These are phyloP conservation scores for Colletotrichum siamense DNA, from an alignment of 2,329 filamentous ascomycete genomes.

Conservation along the genomic window DNA sequence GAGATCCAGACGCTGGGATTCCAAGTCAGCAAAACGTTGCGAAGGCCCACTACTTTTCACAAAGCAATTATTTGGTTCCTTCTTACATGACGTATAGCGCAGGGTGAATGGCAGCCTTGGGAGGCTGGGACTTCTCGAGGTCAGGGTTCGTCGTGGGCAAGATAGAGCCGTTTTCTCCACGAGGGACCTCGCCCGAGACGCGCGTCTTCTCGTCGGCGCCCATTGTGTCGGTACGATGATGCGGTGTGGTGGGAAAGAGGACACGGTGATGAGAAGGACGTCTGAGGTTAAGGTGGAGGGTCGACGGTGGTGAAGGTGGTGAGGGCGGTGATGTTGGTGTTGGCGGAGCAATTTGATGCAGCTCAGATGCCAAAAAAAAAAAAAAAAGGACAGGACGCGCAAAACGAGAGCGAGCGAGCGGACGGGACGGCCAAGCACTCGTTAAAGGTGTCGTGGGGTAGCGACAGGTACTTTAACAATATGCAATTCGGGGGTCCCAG, in stretches of 20 bases:
- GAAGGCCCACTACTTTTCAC: not conserved
- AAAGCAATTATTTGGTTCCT: not conserved
- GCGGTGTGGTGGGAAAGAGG: not conserved
- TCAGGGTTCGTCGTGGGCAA: constrained; percentile 84
- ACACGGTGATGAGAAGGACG: not conserved
- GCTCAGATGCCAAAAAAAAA: not conserved
- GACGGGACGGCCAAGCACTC: constrained; percentile 26
- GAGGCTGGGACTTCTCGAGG: constrained; percentile 71
- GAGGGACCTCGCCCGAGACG: constrained; percentile 77
- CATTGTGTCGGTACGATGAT: constrained; percentile 16
- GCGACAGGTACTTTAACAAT: constrained; percentile 22
- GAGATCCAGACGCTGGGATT: constrained; percentile 81
- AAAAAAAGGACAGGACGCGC: constrained; percentile 5
- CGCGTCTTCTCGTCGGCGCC: constrained; percentile 77
- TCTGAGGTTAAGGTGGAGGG: not conserved
- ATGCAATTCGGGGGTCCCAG: constrained; percentile 23
- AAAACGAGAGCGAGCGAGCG: constrained; percentile 21
- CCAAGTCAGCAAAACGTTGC: not conserved
- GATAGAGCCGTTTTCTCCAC: constrained; percentile 63
- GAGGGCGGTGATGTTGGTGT: not conserved
- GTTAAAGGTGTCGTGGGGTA: constrained; percentile 23
- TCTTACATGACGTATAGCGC: constrained; percentile 82
- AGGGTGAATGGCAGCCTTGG: constrained; percentile 74
- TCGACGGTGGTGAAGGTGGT: not conserved
- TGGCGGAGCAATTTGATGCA: not conserved